phyloP scores from a whole-genome alignment of 2,329 filamentous ascomycete genomes.

The Aspergillus pseudotamarii region DNA sequence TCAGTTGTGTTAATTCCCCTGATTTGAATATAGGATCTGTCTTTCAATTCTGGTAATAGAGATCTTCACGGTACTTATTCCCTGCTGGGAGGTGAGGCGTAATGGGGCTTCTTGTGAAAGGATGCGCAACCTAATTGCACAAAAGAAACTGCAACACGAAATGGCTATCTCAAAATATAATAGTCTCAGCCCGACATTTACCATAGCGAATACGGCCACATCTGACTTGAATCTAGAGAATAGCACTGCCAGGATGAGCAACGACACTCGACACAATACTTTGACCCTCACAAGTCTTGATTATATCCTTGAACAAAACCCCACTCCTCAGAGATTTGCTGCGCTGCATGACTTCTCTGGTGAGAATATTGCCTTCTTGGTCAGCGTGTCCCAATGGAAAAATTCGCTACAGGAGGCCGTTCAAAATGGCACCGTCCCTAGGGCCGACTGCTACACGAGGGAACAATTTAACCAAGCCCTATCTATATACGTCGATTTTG shows the following conservation, averaged over 20 bases:
- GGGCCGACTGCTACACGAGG: slow-evolving; percentile 26
- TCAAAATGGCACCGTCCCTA: slow-evolving; percentile 19
- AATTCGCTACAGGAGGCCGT: slow-evolving; percentile 24
- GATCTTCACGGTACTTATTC: slow-evolving; percentile 65
- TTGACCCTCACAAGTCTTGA: slow-evolving; percentile 66
- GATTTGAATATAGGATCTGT: slow-evolving; percentile 44
- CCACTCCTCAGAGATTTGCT: slow-evolving; percentile 64
- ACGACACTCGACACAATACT: slow-evolving; percentile 49
- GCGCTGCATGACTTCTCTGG: slow-evolving; percentile 69
- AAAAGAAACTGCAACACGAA: slow-evolving; percentile 44
- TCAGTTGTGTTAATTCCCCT: background rate
- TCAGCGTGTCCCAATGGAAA: slow-evolving; percentile 61
- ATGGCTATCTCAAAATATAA: slow-evolving; percentile 23
- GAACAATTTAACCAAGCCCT: slow-evolving; percentile 62
- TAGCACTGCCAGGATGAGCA: slow-evolving; percentile 39
- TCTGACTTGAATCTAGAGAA: slow-evolving; percentile 32
- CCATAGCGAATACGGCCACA: slow-evolving; percentile 32
- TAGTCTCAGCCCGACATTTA: slow-evolving; percentile 33
- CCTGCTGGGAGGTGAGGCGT: slow-evolving; percentile 59
- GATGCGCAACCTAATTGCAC: slow-evolving; percentile 39
- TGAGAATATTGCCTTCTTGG: slow-evolving; percentile 71
- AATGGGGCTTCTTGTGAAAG: slow-evolving; percentile 37
- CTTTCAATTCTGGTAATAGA: slow-evolving; percentile 66
- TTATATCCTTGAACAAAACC: slow-evolving; percentile 60
- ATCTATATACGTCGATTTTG: slow-evolving; percentile 63